Base-by-base conservation (phyloP, 768 basidiomycete genomes). In the Tricholoma flavovirens region DNA sequence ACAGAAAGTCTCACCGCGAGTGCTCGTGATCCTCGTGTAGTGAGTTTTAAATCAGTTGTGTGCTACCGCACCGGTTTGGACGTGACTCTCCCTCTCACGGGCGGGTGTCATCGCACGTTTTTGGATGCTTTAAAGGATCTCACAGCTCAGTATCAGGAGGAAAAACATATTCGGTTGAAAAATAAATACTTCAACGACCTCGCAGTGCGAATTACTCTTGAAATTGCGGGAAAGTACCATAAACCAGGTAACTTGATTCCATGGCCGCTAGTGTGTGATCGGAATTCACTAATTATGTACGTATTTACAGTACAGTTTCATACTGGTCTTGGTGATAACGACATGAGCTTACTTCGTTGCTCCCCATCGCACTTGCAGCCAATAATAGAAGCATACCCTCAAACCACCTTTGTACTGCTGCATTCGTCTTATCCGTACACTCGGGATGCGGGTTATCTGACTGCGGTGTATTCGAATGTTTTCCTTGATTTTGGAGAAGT, bases 231-330 rank as follows among this genome's bases (percentile, higher is more conserved):
- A 0, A 56, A 73, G 40, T 70, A 68, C 58, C 68, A 71, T 6
- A 87, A 84, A 60, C 90, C 90, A 53, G 82, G 89, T 87, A 57
- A 62, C 7, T 21, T 17, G 5, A 35, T 33, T 35, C 49, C 26
- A 38, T 7, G 2, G 15, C 32, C 51, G 15, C 49, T 30, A 35
- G n/a, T 14, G 10, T 53, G 57, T 22, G 49, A 36, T 30, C 35
- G 42, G 38, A 10, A 17, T 26, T 50, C 24, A 19, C 40, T 15
- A 42, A 14, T 38, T 10, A 49, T 55, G n/a, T 29, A 11, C 36
- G n/a, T n/a, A n/a, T n/a, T n/a, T n/a, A 14, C 52, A 91, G 90
- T 92, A 19, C 89, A 92, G 73, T 91, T 91, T 67, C 90, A 92
- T 62, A 90, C 87, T 7, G 90, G 90, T 30, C 75, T 91, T 1